phyloP scores from a whole-genome alignment of 495 filamentous ascomycete genomes.

The Lindgomyces ingoldianus region DNA sequence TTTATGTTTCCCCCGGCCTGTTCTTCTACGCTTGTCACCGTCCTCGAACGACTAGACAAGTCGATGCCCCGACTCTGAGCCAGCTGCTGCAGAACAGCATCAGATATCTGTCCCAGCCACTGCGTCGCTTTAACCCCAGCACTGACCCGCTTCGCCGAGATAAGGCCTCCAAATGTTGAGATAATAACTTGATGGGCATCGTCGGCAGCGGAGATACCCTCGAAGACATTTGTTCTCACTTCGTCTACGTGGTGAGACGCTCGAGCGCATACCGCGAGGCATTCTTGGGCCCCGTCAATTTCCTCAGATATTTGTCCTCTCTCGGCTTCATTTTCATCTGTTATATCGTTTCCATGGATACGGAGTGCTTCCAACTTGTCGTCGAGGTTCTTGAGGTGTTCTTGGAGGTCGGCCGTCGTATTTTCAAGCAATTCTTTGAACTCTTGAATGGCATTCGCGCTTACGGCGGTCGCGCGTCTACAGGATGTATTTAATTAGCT shows the following conservation, averaged over 20 bases:
- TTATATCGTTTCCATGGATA: neutral
- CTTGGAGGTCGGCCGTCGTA: neutral
- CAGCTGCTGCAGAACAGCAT: neutral
- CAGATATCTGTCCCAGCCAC: slow-evolving; percentile 41
- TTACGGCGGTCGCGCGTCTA: neutral
- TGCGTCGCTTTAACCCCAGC: slow-evolving; percentile 39
- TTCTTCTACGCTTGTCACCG: neutral
- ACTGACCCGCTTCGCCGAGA: slow-evolving; percentile 41
- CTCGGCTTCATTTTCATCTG: neutral
- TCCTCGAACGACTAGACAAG: neutral
- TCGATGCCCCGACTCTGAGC: neutral
- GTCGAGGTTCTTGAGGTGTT: neutral
- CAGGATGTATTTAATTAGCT: neutral
- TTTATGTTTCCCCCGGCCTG: neutral
- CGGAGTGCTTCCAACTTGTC: neutral
- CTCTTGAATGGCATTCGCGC: neutral
- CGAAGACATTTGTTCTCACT: slow-evolving; percentile 38
- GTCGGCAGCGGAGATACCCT: slow-evolving; percentile 42
- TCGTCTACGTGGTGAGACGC: neutral
- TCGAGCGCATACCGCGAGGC: neutral
- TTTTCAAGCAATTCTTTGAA: neutral
- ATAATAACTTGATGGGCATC: slow-evolving; percentile 44
- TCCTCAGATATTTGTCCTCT: neutral
- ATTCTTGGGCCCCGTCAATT: neutral
- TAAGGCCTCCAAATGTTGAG: slow-evolving; percentile 45